Conservation (phyloP, 2,329 filamentous ascomycete species). For the Sporothrix mexicana region DNA sequence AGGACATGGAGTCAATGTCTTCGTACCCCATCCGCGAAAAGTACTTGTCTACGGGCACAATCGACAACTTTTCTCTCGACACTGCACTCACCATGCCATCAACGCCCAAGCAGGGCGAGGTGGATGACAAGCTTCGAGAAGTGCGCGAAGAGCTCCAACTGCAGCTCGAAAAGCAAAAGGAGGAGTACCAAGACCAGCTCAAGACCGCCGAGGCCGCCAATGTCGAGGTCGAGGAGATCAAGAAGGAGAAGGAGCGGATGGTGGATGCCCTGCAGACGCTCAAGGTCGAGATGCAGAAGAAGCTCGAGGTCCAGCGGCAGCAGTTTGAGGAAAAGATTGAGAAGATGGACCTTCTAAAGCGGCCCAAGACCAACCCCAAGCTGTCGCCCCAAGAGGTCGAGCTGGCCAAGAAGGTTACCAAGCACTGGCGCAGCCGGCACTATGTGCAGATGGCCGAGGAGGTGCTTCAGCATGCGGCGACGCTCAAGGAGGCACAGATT, state of each 20-base stretch:
- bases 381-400: slow-evolving; percentile 75
- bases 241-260: slow-evolving; percentile 82
- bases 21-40: slow-evolving; percentile 92
- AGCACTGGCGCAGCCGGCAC: slow-evolving; percentile 80
- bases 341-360: slow-evolving; percentile 70
- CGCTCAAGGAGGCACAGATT: slow-evolving; percentile 93
- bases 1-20: slow-evolving; percentile 86
- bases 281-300: slow-evolving; percentile 87
- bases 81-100: slow-evolving; percentile 93
- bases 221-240: slow-evolving; percentile 82
- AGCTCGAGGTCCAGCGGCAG: slow-evolving; percentile 81
- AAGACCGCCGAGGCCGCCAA: slow-evolving; percentile 75
- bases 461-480: slow-evolving; percentile 83
- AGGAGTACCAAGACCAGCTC: slow-evolving; percentile 78
- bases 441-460: slow-evolving; percentile 95
- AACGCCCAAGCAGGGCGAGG: slow-evolving; percentile 79
- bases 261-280: slow-evolving; percentile 77
- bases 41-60: slow-evolving; percentile 90
- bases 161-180: slow-evolving; percentile 82
- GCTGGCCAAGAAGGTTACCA: slow-evolving; percentile 68
- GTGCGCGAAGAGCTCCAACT: slow-evolving; percentile 82
- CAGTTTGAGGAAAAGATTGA: slow-evolving; percentile 85
- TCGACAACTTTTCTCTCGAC: slow-evolving; percentile 96
- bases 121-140: slow-evolving; percentile 75
- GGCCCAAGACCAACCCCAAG: slow-evolving; percentile 64